Evolutionary conservation across 306 rosid genomes (phyloP).

Genomic region (Sicyos baderoa): DNA sequence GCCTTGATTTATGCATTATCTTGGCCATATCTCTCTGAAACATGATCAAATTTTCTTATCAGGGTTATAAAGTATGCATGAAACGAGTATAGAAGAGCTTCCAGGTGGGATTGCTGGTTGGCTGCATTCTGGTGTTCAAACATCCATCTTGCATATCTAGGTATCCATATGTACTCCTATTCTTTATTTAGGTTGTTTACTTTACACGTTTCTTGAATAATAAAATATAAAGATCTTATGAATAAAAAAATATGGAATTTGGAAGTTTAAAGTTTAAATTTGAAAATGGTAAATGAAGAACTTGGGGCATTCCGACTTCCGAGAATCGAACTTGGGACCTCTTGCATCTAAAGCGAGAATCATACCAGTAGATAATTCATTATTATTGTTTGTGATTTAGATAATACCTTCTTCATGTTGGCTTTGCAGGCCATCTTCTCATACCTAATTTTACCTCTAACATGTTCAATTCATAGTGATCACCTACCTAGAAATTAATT

Average conservation of each 20-base stretch:
- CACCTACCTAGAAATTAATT: too few relatives aligned
- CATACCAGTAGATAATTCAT: constrained; percentile 4
- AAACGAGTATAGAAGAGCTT: neutral
- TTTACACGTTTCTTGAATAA: neutral
- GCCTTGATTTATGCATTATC: neutral
- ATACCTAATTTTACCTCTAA: too few relatives aligned
- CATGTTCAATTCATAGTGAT: too few relatives aligned
- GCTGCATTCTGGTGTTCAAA: neutral
- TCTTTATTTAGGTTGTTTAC: neutral
- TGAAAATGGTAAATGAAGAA: neutral
- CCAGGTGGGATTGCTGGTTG: neutral
- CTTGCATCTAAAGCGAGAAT: constrained; percentile 13
- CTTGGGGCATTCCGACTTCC: neutral
- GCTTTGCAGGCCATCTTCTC: too few relatives aligned
- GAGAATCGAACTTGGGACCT: constrained; percentile 3
- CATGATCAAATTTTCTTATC: neutral
- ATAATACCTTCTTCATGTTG: neutral
- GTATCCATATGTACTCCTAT: neutral
- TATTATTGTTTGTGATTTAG: neutral
- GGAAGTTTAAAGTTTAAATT: neutral
- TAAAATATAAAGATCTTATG: neutral
- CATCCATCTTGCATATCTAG: neutral
- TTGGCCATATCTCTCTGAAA: neutral
- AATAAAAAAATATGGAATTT: neutral
- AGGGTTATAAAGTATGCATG: neutral